Evolutionary conservation across 345 rosid genomes (phyloP), one percentile per base, ranked within the genome.

Genomic region (Camelina hispida): DNA sequence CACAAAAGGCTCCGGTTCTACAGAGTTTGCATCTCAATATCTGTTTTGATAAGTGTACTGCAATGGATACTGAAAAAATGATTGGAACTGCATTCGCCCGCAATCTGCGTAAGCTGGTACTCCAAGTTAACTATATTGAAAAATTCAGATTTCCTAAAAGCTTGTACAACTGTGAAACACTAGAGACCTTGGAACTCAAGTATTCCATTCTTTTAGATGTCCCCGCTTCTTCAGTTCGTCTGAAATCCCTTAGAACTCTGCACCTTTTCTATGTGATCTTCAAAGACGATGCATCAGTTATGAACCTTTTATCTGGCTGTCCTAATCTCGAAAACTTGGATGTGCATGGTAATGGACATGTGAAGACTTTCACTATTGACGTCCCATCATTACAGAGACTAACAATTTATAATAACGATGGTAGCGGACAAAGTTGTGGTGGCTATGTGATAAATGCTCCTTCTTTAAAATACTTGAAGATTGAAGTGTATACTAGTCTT

Each of bases 381-480:
- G 48, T 14, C 16, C 7, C 48, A 43, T 43, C 67, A 20, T 69
- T 69, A 30, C 32, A 56, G 34, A 69, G 46, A 18, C 65, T 69
- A 37, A 10, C 68, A 61, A 50, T 59, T 42, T 12, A 11, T 42
- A 8, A 35, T 35, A 7, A 42, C 46, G 13, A 3, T 13, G 30
- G 30, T 28, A 42, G 7, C 0, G 56, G 2, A 3, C 37, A 7
- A 28, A 28, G 30, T 34, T 6, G 32, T 28, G 30, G 30, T 28
- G 30, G 30, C 0, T 66, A 55, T 59, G 44, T 1, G 35, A 73
- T 73, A 18, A 18, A 54, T 53, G 17, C 77, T 62, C 63, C 70
- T 50, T 38, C 34, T 30, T 30, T 63, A 35, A 72, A 63, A 34
- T 14, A 53, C 53, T 54, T 54, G n/a, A 20, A 15, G 37, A 52